Base-by-base conservation (phyloP, 805 yeast species). In the Schwanniomyces sp. region DNA sequence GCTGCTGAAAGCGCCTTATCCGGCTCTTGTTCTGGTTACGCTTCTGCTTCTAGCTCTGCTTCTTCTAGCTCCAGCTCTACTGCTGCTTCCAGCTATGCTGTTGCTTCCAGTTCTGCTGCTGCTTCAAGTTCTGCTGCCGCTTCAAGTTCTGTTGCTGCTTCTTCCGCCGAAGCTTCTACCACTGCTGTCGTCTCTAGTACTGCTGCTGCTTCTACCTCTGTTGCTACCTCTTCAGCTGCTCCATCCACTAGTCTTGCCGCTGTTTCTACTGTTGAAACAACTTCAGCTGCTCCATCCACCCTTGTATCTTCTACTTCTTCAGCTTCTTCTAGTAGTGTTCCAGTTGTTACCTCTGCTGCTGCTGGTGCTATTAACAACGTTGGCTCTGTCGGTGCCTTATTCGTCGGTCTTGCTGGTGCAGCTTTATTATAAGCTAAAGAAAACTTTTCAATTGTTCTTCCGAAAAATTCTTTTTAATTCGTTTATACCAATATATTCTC, bases 11-110 rank as follows among this genome's bases (percentile, higher is more conserved):
- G 65, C 49, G 58, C 81, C 17, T n/a, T 37, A 4, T 7, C 40
- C n/a, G 40, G 21, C 27, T 9, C 27, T 24, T 86, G 91, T 69
- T 49, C 64, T 9, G 76, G 72, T 51, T 75, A 70, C 54, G 74
- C 77, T 49, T 44, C 64, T 11, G 49, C 60, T 4, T 34, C 60
- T 29, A 51, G 74, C 12, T 45, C 72, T 18, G 47, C 74, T 16
- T 48, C 74, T n/a, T 42, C 71, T 7, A 45, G 73, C 7, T 36
- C 61, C 24, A 24, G 63, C 5, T 44, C 61, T 6, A 26, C 67
- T 29, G 37, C 57, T 51, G 21, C 58, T 53, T 32, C 60, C 52
- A 41, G 47, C 27, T 41, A 61, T 7, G 48, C 62, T 12, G 36
- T 67, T 25, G 44, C 55, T 56, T 25, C 57, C 53, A 34, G 54